Conservation (phyloP, 2,329 filamentous ascomycete genomes). For the Claviceps fusiformis region DNA sequence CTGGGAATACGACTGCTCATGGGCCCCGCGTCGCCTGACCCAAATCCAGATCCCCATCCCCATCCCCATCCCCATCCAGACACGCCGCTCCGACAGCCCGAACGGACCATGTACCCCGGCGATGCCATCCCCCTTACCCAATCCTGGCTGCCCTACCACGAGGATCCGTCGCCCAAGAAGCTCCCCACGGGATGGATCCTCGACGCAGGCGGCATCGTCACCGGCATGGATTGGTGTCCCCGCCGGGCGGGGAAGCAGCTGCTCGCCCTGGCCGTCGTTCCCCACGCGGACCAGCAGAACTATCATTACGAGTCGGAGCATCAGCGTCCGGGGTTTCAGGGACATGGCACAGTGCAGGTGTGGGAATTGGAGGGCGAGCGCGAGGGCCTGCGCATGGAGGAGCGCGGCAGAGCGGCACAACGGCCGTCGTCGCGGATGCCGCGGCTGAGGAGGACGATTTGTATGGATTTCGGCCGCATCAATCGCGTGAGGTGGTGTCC, state of each 20-base stretch:
- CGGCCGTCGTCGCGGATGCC: slow-evolving; percentile 23
- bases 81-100: too few species aligned
- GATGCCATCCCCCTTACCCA: slow-evolving; percentile 15
- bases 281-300: slow-evolving; percentile 35
- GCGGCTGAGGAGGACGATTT: slow-evolving; percentile 28
- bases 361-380: slow-evolving; percentile 31
- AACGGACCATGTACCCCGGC: slow-evolving; percentile 16
- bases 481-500: slow-evolving; percentile 34
- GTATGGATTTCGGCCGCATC: slow-evolving; percentile 36
- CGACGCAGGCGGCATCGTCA: slow-evolving; percentile 38
- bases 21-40: slow-evolving; percentile 13
- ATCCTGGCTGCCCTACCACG: slow-evolving; percentile 16
- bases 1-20: slow-evolving; percentile 20
- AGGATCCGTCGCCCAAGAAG: slow-evolving; percentile 12
- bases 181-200: slow-evolving; percentile 35
- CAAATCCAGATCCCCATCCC: neutral
- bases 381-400: slow-evolving; percentile 2
- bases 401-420: slow-evolving; percentile 11
- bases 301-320: slow-evolving; percentile 25
- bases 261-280: slow-evolving; percentile 37
- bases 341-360: slow-evolving; percentile 36
- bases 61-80: neutral
- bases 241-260: slow-evolving; percentile 26
- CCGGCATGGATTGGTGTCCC: slow-evolving; percentile 41
- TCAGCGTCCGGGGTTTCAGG: slow-evolving; percentile 23